Conservation (phyloP, 2,329 filamentous ascomycete species). For the Fusarium xyrophilum region DNA sequence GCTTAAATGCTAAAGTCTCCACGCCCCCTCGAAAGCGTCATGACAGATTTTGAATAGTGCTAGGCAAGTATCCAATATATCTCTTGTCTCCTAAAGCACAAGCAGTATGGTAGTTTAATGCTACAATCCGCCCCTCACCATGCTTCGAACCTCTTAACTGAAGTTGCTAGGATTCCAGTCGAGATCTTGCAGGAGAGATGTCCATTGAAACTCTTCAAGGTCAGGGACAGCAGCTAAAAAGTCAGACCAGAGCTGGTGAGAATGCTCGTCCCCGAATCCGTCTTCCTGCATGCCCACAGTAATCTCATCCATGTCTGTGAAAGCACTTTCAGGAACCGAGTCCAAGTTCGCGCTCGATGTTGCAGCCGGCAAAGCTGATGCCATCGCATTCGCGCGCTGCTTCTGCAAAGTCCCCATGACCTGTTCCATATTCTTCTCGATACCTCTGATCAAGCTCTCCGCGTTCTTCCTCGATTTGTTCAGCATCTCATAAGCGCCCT, state of each 20-base stretch:
- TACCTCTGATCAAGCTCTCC: background rate
- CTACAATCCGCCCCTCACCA: too few relatives aligned
- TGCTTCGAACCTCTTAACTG: background rate
- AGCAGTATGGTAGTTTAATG: rapidly evolving
- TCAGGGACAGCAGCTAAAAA: slow-evolving; percentile 1
- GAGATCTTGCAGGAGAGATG: background rate
- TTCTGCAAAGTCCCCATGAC: background rate
- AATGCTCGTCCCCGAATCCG: background rate
- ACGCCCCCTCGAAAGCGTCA: too few relatives aligned
- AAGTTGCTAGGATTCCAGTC: background rate
- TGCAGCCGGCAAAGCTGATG: background rate
- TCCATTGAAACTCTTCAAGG: slow-evolving; percentile 3
- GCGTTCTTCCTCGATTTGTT: background rate
- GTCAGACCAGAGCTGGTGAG: slow-evolving; percentile 5
- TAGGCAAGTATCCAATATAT: background rate
- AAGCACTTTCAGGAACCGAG: background rate
- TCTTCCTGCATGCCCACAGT: background rate
- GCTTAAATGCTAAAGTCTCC: too few relatives aligned
- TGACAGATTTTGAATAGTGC: too few relatives aligned
- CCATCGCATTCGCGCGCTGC: background rate
- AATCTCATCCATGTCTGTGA: background rate
- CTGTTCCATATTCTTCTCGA: background rate
- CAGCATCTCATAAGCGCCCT: background rate
- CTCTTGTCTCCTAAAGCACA: background rate
- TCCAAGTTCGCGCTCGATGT: background rate